Base-by-base conservation (phyloP, 2,329 filamentous ascomycete genomes). In the Colletotrichum trifolii region DNA sequence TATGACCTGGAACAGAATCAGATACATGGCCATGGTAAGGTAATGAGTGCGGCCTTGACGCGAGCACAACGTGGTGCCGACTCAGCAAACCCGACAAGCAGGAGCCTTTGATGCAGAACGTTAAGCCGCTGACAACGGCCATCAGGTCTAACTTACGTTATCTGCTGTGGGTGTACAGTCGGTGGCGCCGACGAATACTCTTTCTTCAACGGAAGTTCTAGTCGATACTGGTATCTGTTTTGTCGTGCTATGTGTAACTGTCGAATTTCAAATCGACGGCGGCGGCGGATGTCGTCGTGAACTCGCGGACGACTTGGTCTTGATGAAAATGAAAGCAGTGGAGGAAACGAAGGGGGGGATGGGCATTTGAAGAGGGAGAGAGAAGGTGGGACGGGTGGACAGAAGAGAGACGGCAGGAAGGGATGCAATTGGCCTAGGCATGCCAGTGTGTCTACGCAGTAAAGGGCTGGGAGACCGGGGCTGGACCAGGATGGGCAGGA, bases 391-490 rank as follows among this genome's bases (percentile, higher is more conserved):
- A 57, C 61, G 62, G 45, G 48, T 54, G 55, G 62, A 25, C 45
- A 54, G 62, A 58, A 67, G 45, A 66, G 57, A 53, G 62, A 46
- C 50, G 53, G 53, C 46, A 66, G 43, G 43, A 61, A 56, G 62
- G 56, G 17, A 65, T 42, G 60, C 55, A 67, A 67, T 67, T 66
- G 65, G 65, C 62, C 57, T 67, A 61, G 36, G 48, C 13, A 15
- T 46, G 36, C n/a, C 15, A 17, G 50, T 42, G 63, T 42, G 60
- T 53, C 52, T 58, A n/a, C n/a, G n/a, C n/a, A n/a, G n/a, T n/a
- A 38, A 58, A 59, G 40, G 59, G 60, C 64, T 66, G 64, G 64
- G 64, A 66, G 48, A 25, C 25, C 60, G 38, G 49, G 54, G 54
- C 60, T 63, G 43, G 48, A 52, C 63, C 36, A 52, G 47, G 53